Evolutionary conservation across 345 rosid species (phyloP).

Genomic region (Hibiscus syriacus): DNA sequence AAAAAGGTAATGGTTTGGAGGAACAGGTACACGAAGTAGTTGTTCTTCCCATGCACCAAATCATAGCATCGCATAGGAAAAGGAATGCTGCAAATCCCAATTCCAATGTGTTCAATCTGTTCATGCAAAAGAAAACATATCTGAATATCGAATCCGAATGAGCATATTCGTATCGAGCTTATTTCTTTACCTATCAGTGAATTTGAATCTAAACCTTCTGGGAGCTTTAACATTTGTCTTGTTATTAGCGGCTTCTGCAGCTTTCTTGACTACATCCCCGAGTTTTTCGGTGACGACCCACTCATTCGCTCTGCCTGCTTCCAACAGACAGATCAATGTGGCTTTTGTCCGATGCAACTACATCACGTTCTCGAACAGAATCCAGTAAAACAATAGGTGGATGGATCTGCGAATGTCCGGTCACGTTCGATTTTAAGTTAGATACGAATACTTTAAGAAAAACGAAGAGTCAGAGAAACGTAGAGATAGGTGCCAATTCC

Average conservation of each 20-base stretch:
- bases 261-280: conserved; percentile 60
- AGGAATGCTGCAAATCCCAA: conserved; percentile 80
- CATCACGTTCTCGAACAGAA: conserved; percentile 97
- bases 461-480: too few relatives aligned
- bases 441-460: background rate
- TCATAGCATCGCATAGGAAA: conserved; percentile 84
- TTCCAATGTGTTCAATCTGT: conserved; percentile 70
- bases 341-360: conserved; percentile 96
- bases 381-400: conserved; percentile 95
- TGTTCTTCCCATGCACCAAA: conserved; percentile 79
- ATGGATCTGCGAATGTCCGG: conserved; percentile 48
- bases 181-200: conserved; percentile 67
- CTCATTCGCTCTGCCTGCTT: conserved; percentile 89
- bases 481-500: too few relatives aligned
- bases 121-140: background rate
- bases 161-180: too few relatives aligned
- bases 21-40: conserved; percentile 78
- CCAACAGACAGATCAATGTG: conserved; percentile 76
- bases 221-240: conserved; percentile 38
- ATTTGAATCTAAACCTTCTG: conserved; percentile 42
- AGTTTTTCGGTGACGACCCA: conserved; percentile 98
- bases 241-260: conserved; percentile 46
- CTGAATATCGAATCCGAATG: too few relatives aligned
- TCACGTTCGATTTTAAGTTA: background rate
- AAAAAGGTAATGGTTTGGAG: conserved; percentile 85